Evolutionary conservation across 306 rosid genomes (phyloP), one percentile per base, ranked within the genome.

Genomic region (Sophora flavescens): DNA sequence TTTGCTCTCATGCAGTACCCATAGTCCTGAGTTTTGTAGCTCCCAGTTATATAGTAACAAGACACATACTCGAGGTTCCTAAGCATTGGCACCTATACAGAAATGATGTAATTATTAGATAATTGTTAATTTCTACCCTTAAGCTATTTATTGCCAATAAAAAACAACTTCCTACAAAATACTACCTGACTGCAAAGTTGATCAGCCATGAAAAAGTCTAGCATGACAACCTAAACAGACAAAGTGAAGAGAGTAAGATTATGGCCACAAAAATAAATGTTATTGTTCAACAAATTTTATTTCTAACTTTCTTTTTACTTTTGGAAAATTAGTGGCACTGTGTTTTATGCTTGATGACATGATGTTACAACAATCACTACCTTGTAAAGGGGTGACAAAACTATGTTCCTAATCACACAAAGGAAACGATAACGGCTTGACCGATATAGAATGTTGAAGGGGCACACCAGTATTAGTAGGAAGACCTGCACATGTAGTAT

Each of bases 151-250:
- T 56, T 69, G 28, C 30, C 15, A 26, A 4, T 14, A 30, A 63
- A 18, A 35, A 8, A 15, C 18, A 39, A 6, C 54, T 63, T 45
- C 6, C 28, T 9, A 62, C 32, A 32, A 54, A 57, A 48, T 35
- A 42, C 1, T 91, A 96, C 99, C 98, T 96, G 99, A 84, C 99
- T 96, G 78, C 99, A 96, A 76, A 96, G 93, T 82, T 96, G 99
- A 77, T 96, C 99, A 39, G 99, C 99, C 99, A 96, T 92, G 91
- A 96, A 96, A 88, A 96, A 96, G 86, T 96, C 99, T 68, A 96
- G 87, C 99, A 96, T 96, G 82, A 96, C 93, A 84, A 96, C 99
- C 98, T 95, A 78, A 52, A 48, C 71, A 42, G 61, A 73, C 67
- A 52, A 56, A 78, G 30, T 64, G 15, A 80, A 45, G 47, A 47